Evolutionary conservation across 495 filamentous ascomycete genomes (phyloP).

Genomic region (Rhypophila decipiens): DNA sequence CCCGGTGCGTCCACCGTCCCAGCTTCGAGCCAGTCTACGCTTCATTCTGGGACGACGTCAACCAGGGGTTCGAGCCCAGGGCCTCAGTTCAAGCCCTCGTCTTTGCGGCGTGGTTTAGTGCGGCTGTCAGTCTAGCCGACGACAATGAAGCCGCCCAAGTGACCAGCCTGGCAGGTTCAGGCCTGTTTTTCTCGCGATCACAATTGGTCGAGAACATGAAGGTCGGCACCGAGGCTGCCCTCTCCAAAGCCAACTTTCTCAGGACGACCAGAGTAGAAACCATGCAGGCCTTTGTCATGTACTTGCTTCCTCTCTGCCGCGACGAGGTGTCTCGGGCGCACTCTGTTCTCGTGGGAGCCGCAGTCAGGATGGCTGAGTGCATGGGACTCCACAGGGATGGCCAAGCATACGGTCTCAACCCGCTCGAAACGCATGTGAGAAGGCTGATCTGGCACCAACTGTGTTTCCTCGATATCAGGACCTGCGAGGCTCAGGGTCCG

Average conservation of each 20-base stretch:
- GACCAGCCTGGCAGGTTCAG: slow-evolving; percentile 41
- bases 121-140: slow-evolving; percentile 59
- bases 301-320: slow-evolving; percentile 62
- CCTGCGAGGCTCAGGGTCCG: slow-evolving; percentile 70
- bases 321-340: slow-evolving; percentile 64
- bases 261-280: slow-evolving; percentile 64
- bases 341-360: slow-evolving; percentile 61
- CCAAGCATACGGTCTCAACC: slow-evolving; percentile 52
- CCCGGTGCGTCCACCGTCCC: slow-evolving; percentile 56
- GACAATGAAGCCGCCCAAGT: slow-evolving; percentile 45
- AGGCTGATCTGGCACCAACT: slow-evolving; percentile 73
- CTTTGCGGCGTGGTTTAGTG: slow-evolving; percentile 61
- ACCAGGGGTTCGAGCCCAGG: slow-evolving; percentile 48
- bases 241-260: slow-evolving; percentile 61
- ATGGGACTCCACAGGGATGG: slow-evolving; percentile 73
- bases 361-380: slow-evolving; percentile 66
- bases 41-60: slow-evolving; percentile 56
- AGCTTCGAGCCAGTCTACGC: slow-evolving; percentile 57
- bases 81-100: slow-evolving; percentile 60
- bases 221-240: slow-evolving; percentile 55
- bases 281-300: slow-evolving; percentile 68
- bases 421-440: slow-evolving; percentile 66
- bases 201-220: slow-evolving; percentile 53
- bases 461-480: slow-evolving; percentile 68
- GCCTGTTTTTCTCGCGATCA: slow-evolving; percentile 43